Evolutionary conservation across 768 basidiomycete species (phyloP), one percentile per base, ranked within the genome.

Genomic region (Collybia sordida): DNA sequence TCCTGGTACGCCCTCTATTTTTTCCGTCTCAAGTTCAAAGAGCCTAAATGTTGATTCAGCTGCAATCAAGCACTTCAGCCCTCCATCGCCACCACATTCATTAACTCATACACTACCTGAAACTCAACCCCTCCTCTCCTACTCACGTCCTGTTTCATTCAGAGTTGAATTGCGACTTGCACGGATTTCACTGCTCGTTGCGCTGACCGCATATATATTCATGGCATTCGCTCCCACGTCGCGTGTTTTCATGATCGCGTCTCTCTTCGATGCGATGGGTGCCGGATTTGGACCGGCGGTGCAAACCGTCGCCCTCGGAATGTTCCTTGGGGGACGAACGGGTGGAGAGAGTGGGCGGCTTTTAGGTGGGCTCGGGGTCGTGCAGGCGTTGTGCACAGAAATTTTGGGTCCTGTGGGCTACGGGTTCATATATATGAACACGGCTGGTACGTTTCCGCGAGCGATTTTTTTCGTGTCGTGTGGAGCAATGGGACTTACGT

Each of bases 301-400:
- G 6, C 85, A 90, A 49, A 86, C 86, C 18, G 76, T 92, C 28
- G 83, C 90, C 3, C 68, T 95, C 37, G 80, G 86, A 19, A 61
- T 90, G 39, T 89, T 85, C 53, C 68, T 69, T 23, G 67, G 66
- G n/a, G 31, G 31, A 12, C 69, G 72, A 17, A 79, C 78, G 1
- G 79, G 83, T 2, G 73, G 72, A 12, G 88, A 93, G 59, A 71
- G 76, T 11, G 93, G 92, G 2, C 76, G 72, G 57, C 72, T 97
- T 15, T 94, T 93, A 59, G 93, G 91, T 11, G 91, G 83, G 3
- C 56, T 94, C 50, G 83, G 85, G 49, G 88, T 94, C 23, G 56
- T 92, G 3, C 81, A 88, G 53, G 82, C 87, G 4, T 60, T 92
- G 8, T 74, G 83, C 62, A 70, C 80, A 22, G 81, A 84, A 51